Base-by-base conservation (phyloP, 2,329 filamentous ascomycete species). In the Elsinoe arachidis region DNA sequence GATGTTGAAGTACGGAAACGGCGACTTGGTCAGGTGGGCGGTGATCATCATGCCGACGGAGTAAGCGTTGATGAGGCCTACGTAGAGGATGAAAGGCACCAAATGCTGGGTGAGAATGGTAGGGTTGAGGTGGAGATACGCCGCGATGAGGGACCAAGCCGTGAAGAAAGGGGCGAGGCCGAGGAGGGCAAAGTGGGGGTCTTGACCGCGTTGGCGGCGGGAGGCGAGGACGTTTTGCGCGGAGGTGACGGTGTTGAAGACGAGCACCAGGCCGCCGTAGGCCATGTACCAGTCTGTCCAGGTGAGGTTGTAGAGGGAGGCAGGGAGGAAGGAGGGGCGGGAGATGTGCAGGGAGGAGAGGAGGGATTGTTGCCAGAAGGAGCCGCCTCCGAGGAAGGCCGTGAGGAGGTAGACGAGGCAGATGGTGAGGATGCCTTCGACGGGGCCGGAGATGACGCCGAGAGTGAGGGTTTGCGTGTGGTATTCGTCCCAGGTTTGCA, bases 401-500 rank as follows among this genome's bases (percentile, higher is more conserved):
- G 93, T 97, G 61, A 95, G 75, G 35, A 83, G 82, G 72, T 93
- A 97, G 59, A 99, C 84, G 57, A 81, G 69, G 65, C 89, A 86
- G 17, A 99, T 80, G 39, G 89, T 90, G 47, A 97, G 74, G 57
- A 99, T 86, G 54, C 93, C 93, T 74, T 99, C 93, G 37, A 99
- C 93, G 3, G 93, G 93, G 0, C 93, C 93, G 62, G 92, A 96
- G 63, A 99, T 80, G 61, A 97, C 76, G 59, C 93, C 93, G 5
- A 99, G 82, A 1, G 90, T 96, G 49, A 99, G 81, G 2, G 91
- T 93, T 72, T 96, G 91, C 54, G 93, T 99, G 75, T 97, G 92
- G 74, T 97, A 99, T 72, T 97, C 93, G 69, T 99, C 93, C 93
- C 93, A 99, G 34, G 93, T 97, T 72, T 97, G 93, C 41, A 97